Conservation (phyloP, 2,329 filamentous ascomycete genomes). For the Cercospora citrullina region DNA sequence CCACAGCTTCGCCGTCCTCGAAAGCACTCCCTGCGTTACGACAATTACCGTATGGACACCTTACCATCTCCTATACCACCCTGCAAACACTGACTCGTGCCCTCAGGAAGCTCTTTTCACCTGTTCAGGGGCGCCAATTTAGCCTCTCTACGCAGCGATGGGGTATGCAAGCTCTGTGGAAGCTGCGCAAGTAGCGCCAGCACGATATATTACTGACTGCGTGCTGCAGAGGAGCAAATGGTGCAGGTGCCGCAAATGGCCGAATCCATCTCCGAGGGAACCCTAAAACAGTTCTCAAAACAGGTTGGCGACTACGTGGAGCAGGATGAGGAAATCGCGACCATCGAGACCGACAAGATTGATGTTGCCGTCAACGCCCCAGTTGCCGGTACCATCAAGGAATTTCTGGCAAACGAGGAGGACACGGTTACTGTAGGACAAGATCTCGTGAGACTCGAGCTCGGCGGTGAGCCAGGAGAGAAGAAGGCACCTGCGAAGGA, state of each 20-base stretch:
- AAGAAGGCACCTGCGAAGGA: constrained; percentile 56
- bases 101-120: constrained; percentile 34
- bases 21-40: constrained; percentile 24
- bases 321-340: constrained; percentile 95
- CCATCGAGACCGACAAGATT: constrained; percentile 99
- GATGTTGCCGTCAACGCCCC: constrained; percentile 96
- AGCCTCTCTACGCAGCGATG: constrained; percentile 30
- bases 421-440: constrained; percentile 95
- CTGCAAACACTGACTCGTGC: constrained; percentile 25
- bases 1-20: constrained; percentile 25
- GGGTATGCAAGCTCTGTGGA: neutral
- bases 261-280: constrained; percentile 97
- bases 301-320: constrained; percentile 91
- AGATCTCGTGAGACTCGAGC: constrained; percentile 81
- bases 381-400: constrained; percentile 84
- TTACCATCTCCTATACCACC: neutral
- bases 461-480: constrained; percentile 62
- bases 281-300: constrained; percentile 93
- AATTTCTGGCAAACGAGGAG: constrained; percentile 87
- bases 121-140: constrained; percentile 36
- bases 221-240: constrained; percentile 66
- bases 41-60: constrained; percentile 26
- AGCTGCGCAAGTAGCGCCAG: neutral
- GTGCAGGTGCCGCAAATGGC: constrained; percentile 98
- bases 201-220: constrained; percentile 17